A percentile compares a stretch with the other conserved stretches of the same genome.
Evolutionary conservation across 208 protist genomes (phyloP).

Genomic region (Trichomonas tenax): DNA sequence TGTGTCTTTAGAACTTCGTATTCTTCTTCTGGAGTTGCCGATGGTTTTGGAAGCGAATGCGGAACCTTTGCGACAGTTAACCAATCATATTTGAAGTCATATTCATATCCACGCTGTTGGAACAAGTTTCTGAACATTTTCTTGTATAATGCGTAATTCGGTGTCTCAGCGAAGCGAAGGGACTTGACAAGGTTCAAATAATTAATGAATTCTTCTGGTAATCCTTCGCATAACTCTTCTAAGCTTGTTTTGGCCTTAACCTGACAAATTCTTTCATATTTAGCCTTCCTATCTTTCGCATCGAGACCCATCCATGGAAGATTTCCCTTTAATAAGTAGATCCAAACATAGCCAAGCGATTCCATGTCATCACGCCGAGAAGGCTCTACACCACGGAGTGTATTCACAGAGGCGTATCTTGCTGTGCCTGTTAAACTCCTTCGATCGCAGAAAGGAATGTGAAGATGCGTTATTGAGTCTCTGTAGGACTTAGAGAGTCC

Average conservation of each 20-base stretch:
- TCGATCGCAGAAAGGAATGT: constrained; percentile 95
- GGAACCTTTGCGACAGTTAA: neutral
- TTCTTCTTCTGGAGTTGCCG: neutral
- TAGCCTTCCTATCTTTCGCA: neutral
- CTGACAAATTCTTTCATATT: neutral
- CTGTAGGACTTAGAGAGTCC: constrained; percentile 93
- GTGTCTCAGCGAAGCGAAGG: constrained; percentile 89
- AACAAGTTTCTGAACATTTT: constrained; percentile 80
- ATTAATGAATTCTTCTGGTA: neutral
- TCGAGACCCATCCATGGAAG: constrained; percentile 89
- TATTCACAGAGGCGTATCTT: constrained; percentile 93
- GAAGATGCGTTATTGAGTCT: constrained; percentile 82
- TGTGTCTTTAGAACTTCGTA: neutral
- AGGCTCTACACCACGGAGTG: constrained; percentile 91
- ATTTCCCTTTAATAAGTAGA: constrained; percentile 91
- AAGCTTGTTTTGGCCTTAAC: neutral
- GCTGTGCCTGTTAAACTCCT: constrained; percentile 96
- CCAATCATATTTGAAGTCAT: constrained; percentile 96
- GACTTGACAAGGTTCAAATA: constrained; percentile 74
- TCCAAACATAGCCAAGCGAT: constrained; percentile 85
- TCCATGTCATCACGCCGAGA: constrained; percentile 53
- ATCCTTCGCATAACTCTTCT: neutral
- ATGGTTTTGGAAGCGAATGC: neutral
- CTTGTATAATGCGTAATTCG: constrained; percentile 90
- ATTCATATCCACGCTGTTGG: constrained; percentile 76